Evolutionary conservation across 106 monocot species (phyloP).

Genomic region (Dendrobium chrysotoxum): DNA sequence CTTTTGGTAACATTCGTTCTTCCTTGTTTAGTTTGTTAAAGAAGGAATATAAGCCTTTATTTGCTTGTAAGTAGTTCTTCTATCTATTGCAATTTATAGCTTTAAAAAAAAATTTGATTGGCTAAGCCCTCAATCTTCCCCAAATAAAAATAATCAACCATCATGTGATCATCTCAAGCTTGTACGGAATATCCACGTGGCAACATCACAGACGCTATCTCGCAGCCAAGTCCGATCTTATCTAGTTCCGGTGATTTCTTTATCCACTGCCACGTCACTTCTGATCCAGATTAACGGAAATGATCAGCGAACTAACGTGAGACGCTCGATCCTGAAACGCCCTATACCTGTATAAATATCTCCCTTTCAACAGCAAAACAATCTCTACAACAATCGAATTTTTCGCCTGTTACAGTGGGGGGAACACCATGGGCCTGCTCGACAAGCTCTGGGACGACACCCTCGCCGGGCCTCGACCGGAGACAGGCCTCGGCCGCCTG

Average conservation of each 20-base stretch:
- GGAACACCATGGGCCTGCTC: conserved; percentile 44
- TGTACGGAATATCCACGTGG: neutral
- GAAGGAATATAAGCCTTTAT: no score
- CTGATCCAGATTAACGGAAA: neutral
- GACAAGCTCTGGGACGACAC: conserved; percentile 83
- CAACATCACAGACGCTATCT: neutral
- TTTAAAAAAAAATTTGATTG: no score
- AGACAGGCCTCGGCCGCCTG: conserved; percentile 43
- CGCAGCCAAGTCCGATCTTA: neutral
- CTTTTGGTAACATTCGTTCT: no score
- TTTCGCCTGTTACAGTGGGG: neutral
- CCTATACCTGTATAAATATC: neutral
- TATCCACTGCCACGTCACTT: conserved; percentile 3
- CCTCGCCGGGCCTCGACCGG: conserved; percentile 60
- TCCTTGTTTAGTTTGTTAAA: no score
- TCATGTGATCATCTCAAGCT: neutral
- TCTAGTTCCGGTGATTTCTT: neutral
- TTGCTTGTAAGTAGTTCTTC: no score
- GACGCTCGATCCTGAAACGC: neutral
- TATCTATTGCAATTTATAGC: no score
- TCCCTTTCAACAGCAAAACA: neutral
- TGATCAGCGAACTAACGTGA: neutral
- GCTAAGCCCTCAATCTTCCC: no score
- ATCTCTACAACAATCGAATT: neutral
- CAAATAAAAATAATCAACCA: neutral